Evolutionary conservation across 2,329 filamentous ascomycete species (phyloP), one percentile per base, ranked within the genome.

Genomic region (Aspergillus ustus): DNA sequence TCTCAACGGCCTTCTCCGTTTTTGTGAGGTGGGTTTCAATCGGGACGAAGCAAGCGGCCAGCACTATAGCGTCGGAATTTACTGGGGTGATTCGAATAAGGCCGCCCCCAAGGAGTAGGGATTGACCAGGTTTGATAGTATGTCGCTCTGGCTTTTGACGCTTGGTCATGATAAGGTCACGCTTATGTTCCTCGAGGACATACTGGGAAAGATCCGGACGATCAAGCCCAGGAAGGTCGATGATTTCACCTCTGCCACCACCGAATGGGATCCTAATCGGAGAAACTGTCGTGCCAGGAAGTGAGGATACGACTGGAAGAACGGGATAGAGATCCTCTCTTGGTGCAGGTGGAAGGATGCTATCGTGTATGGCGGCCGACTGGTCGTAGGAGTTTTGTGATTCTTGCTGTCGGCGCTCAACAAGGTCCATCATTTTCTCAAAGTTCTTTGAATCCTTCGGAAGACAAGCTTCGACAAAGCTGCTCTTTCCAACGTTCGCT

Each of bases 401-500:
- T 40, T 72, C 67, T 50, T 66, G 51, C 28, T 70, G 63, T 45
- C 73, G 72, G 22, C 68, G 71, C 55, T 73, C 68, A 43, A 75
- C 67, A 61, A 76, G 66, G 31, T 78, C 71, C n/a, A 70, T 71
- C 62, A 77, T 71, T 46, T 75, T 74, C 57, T 69, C 74, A 20
- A 72, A 72, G 62, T 78, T 81, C 78, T 82, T 84, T 40, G 83
- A 83, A 28, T 87, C 88, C 82, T 91, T 89, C 4, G 96, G 94
- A 70, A 93, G 97, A 7, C 97, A 87, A 4, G 88, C 86, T 68
- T 95, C 89, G 63, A 98, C 96, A 2, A 99, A 84, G 72, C 90
- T 90, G 69, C 94, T 98, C 78, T 99, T 99, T 25, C 95, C 96
- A 2, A 98, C 96, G 72, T 99, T 99, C 65, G 93, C 92, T 77